Conservation (phyloP, 345 rosid species). For the Eucalyptus sp. region DNA sequence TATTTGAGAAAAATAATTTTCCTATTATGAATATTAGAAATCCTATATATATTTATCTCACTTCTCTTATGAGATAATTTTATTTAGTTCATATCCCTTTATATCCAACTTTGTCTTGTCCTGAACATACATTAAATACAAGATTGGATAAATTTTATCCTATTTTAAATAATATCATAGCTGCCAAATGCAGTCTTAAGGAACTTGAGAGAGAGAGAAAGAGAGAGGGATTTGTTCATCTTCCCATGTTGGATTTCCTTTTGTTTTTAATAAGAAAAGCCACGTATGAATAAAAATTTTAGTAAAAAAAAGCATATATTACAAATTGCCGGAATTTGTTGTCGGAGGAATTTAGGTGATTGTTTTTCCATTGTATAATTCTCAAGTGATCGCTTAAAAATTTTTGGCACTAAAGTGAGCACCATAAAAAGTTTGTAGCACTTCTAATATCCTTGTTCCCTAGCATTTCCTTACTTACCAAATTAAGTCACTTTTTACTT, state of each 20-base stretch:
- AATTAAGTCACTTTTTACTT: not conserved
- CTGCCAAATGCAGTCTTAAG: not conserved
- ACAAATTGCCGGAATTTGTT: not conserved
- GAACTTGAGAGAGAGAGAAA: not conserved
- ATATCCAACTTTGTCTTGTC: no score
- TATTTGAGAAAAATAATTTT: no score
- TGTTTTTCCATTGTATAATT: not conserved
- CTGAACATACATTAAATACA: accelerated
- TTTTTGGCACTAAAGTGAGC: not conserved
- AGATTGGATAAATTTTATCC: no score
- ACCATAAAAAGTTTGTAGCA: accelerated
- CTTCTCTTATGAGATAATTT: no score
- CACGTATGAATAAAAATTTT: not conserved
- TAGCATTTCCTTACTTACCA: no score
- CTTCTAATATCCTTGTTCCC: no score
- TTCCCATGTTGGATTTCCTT: not conserved
- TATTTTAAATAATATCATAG: no score
- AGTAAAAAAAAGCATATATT: not conserved
- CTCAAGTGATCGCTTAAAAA: not conserved
- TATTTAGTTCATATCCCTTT: no score
- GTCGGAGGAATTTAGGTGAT: not conserved
- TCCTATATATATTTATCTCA: accelerated
- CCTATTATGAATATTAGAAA: no score
- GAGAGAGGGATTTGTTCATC: not conserved
- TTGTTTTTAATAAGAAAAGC: not conserved